Evolutionary conservation across 495 filamentous ascomycete genomes (phyloP), one percentile per base, ranked within the genome.

Genomic region (Lophiostoma macrostomum): DNA sequence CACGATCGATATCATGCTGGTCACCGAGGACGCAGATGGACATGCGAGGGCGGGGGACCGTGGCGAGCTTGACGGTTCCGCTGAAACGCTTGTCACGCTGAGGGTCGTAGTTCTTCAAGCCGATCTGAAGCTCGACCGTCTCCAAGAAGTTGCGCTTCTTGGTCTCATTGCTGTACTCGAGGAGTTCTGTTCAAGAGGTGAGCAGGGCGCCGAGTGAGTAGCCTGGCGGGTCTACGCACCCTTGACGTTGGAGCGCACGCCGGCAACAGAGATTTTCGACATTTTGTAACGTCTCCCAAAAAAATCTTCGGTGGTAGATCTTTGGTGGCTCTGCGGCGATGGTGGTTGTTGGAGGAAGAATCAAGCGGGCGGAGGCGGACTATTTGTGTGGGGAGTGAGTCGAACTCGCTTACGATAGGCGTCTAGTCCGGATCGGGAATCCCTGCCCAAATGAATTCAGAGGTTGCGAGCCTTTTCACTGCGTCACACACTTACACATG

Each of bases 41-140:
- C 91, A 96, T 95, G 78, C 83, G 83, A 52, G 93, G 93, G 67
- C 93, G 87, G 64, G 93, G 93, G 55, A 97, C 77, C 60, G 79
- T 76, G 40, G 91, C 90, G 55, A 97, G 87, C 78, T 85, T 86
- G 78, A 98, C 87, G 71, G 94, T 97, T 76, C 93, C 93, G 37
- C 87, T 93, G 89, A 98, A 98, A 91, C 93, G 93, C 90, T 98
- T 98, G 80, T 98, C 93, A 86, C 91, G 90, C 82, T 96, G 91
- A 70, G 93, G 93, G 70, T 98, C 93, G 80, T 98, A 98, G 87
- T 98, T 98, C 87, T 98, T 98, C 71, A 98, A 85, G 70, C 93
- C 93, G 80, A 98, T 96, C 76, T 97, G 91, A 69, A 97, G 88
- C 69, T 84, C 82, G 71, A 86, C 84, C 69, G 90, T 95, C 80